Conservation (phyloP, 805 yeast species). For the Schwanniomyces yamadae region DNA sequence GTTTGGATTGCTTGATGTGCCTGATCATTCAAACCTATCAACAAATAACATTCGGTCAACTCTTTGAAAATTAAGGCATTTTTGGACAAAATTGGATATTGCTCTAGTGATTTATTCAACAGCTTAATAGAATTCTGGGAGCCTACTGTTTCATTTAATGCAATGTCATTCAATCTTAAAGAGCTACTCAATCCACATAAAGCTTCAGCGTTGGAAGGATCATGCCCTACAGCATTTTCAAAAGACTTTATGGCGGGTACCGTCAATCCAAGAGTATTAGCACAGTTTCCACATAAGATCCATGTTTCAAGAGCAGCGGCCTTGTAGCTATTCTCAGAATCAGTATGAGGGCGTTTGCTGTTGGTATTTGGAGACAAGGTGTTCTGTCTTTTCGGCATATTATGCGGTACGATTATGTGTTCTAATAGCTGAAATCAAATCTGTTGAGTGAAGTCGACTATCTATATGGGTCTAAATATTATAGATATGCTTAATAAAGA, state of each 20-base stretch:
- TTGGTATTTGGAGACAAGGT: slow-evolving; percentile 4
- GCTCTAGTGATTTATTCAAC: slow-evolving; percentile 37
- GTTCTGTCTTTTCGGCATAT: slow-evolving; percentile 9
- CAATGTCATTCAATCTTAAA: slow-evolving; percentile 38
- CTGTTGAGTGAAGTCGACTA: no score
- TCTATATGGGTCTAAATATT: no score
- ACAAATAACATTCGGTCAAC: slow-evolving; percentile 50
- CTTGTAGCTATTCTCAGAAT: slow-evolving; percentile 12
- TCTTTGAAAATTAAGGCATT: slow-evolving; percentile 47
- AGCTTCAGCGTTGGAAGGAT: slow-evolving; percentile 40
- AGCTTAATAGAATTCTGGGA: slow-evolving; percentile 40
- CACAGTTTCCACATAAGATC: slow-evolving; percentile 48
- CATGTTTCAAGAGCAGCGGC: slow-evolving; percentile 41
- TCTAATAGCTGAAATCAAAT: no score
- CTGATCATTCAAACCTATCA: slow-evolving; percentile 47
- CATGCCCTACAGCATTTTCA: slow-evolving; percentile 42
- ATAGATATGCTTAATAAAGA: no score
- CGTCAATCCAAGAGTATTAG: slow-evolving; percentile 38
- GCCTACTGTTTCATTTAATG: slow-evolving; percentile 38
- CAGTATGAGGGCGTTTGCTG: slow-evolving; percentile 6
- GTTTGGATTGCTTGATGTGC: slow-evolving; percentile 50
- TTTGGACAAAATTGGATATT: slow-evolving; percentile 36
- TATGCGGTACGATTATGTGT: no score
- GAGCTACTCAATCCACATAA: slow-evolving; percentile 44
- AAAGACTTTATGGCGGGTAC: slow-evolving; percentile 43